These are phyloP conservation scores for Lactarius evosmus DNA, from an alignment of 768 basidiomycete species.

Conservation along the genomic window DNA sequence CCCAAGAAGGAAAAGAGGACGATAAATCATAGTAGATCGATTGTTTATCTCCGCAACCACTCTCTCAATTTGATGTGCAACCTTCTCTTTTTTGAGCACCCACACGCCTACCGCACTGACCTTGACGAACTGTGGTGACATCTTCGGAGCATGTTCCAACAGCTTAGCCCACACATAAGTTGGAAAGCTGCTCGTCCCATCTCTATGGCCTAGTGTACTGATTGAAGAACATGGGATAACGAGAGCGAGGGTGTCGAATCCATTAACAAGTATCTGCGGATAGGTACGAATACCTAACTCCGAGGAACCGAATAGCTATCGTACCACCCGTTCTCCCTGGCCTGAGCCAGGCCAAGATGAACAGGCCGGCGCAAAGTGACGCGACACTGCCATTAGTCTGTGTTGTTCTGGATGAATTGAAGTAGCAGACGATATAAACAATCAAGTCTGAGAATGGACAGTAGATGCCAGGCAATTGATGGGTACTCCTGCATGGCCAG, in stretches of 20 bases:
- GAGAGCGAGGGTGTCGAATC: neutral
- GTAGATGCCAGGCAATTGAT: neutral
- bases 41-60: neutral
- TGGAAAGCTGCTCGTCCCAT: neutral
- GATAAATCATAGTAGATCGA: conserved; percentile 21
- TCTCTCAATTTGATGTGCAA: neutral
- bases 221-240: neutral
- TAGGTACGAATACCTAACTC: neutral
- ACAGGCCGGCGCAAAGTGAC: neutral
- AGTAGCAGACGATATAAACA: conserved; percentile 6
- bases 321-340: neutral
- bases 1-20: conserved; percentile 14
- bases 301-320: neutral
- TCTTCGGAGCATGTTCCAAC: neutral
- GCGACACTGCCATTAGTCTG: neutral
- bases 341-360: neutral
- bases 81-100: neutral
- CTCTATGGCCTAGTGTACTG: neutral
- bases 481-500: neutral
- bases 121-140: neutral
- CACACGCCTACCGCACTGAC: neutral
- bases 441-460: neutral
- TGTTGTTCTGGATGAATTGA: neutral
- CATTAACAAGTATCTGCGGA: neutral
- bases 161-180: neutral